phyloP scores from a whole-genome alignment of 2,329 filamentous ascomycete genomes.

The Aurifilum marmelostoma region DNA sequence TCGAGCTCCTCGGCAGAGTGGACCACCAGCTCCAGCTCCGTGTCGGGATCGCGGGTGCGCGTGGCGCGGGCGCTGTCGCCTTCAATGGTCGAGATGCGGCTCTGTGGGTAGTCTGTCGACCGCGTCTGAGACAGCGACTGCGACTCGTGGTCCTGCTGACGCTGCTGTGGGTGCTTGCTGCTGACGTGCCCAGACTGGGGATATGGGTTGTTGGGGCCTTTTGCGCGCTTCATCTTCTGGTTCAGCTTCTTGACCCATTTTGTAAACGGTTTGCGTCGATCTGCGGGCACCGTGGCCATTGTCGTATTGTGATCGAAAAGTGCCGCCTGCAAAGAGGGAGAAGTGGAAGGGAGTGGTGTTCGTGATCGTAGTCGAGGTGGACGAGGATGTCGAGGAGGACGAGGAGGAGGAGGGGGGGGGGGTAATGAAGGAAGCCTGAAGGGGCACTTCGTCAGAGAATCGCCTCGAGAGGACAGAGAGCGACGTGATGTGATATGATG shows the following conservation, averaged over 20 bases:
- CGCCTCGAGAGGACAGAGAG: background rate
- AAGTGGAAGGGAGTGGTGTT: background rate
- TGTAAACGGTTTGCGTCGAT: slow-evolving; percentile 82
- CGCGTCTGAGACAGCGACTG: slow-evolving; percentile 25
- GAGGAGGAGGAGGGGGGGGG: slow-evolving; percentile 28
- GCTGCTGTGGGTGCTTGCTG: slow-evolving; percentile 18
- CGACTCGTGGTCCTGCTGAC: slow-evolving; percentile 9
- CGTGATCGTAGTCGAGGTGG: background rate
- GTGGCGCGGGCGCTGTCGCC: slow-evolving; percentile 33
- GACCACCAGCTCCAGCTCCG: slow-evolving; percentile 14
- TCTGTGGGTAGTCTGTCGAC: slow-evolving; percentile 27
- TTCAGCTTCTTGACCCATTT: slow-evolving; percentile 94
- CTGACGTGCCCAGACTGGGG: slow-evolving; percentile 71
- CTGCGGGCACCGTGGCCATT: slow-evolving; percentile 38
- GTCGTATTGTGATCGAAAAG: background rate
- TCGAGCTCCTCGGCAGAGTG: slow-evolving; percentile 29
- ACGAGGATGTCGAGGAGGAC: slow-evolving; percentile 21
- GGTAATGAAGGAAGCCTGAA: slow-evolving; percentile 27
- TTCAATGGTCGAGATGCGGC: slow-evolving; percentile 26
- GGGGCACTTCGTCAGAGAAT: background rate
- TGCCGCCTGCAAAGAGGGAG: background rate
- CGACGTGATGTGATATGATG: background rate
- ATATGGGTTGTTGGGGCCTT: slow-evolving; percentile 87
- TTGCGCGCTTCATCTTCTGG: slow-evolving; percentile 58
- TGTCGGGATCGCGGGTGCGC: slow-evolving; percentile 14